Base-by-base conservation (phyloP, 148 eudicot species). In the Simmondsia chinensis region DNA sequence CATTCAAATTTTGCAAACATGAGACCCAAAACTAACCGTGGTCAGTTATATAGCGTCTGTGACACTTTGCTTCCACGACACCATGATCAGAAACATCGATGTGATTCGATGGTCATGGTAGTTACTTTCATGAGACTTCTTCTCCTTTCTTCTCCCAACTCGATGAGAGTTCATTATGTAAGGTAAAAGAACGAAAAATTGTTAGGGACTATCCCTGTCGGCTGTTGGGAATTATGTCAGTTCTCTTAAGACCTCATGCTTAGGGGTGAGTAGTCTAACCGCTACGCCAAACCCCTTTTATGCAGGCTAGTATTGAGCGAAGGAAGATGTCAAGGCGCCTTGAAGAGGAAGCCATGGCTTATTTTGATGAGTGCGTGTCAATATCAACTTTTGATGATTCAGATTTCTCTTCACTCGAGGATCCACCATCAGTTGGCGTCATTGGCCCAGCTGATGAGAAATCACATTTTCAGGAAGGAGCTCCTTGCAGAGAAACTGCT, bases 351-450 rank as follows among this genome's bases (percentile, higher is more conserved):
- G 99, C 99, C 17, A 52, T 93, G 82, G 71, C 94, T 29, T 93
- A 76, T 67, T 93, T 93, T 53, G 99, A 93, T 49, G 99, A 93
- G 53, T 93, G 96, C 52, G 96, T 86, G 55, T 93, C 96, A 57
- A 74, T 93, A 64, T 93, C 99, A 50, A 93, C 96, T 48, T 86
- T 93, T 51, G 96, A 86, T 57, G 79, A 79, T 45, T 93, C 99
- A 20, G 99, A 93, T 65, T 82, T 86, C 66, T 93, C 99, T 20
- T 94, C 99, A 41, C 29, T 82, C 33, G 99, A 93, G 69, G 96
- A 86, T 53, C 77, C 74, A 56, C 65, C 78, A 26, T 58, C 63
- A 7, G 56, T 55, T 22, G 67, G 61, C 20, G 43, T 32, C 44
- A 36, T 53, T 36, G 56, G 39, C 20, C 56, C 56, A 48, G 18